Conservation (phyloP, 176 grass and related monocot genomes). For the Avena eriantha region DNA sequence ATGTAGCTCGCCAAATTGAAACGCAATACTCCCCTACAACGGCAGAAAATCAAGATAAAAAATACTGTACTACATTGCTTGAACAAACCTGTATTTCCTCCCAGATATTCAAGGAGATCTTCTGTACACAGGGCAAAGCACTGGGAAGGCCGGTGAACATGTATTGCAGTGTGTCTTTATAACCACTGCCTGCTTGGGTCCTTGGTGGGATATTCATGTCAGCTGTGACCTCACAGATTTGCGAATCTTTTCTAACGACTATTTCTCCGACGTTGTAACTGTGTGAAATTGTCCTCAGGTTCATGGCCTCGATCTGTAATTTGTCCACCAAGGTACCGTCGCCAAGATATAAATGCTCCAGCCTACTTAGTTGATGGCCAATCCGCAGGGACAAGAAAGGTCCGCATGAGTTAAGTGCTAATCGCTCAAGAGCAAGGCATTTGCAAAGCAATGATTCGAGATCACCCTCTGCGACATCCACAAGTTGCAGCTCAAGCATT, state of each 20-base stretch:
- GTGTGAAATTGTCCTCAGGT: neutral
- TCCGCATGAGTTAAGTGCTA: neutral
- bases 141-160: slow-evolving; percentile 6
- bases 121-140: neutral
- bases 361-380: slow-evolving; percentile 3
- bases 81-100: neutral
- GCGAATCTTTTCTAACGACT: neutral
- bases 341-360: neutral
- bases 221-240: neutral
- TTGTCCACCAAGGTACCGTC: neutral
- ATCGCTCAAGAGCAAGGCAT: neutral
- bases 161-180: neutral
- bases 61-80: neutral
- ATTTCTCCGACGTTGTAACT: neutral
- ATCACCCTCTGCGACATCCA: neutral
- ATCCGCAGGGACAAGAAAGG: neutral
- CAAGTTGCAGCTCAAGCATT: neutral
- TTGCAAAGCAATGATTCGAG: neutral
- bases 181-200: neutral
- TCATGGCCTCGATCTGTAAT: neutral
- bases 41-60: neutral
- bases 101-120: neutral
- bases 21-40: neutral
- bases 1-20: neutral
- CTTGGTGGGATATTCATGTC: neutral